Evolutionary conservation across 176 grass and related monocot genomes (phyloP).

Genomic region (Aegilops sharonensis): DNA sequence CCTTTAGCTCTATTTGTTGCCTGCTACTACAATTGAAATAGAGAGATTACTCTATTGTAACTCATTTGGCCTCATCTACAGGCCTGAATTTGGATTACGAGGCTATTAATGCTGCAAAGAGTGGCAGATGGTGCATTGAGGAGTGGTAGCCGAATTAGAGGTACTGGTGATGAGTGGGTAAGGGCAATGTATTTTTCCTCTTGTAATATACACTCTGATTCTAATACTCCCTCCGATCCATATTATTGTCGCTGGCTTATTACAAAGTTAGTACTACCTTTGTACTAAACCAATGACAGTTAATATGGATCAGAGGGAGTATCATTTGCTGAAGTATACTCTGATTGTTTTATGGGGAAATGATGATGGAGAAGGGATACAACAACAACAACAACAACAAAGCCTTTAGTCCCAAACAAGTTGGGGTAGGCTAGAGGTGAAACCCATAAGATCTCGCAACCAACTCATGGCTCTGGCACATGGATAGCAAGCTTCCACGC

Average conservation of each 20-base stretch:
- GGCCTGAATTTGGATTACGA: background rate
- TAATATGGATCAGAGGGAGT: no score
- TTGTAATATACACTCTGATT: constrained; percentile 93
- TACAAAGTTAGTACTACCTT: no score
- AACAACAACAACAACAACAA: no score
- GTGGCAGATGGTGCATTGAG: background rate
- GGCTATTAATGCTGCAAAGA: constrained; percentile 9
- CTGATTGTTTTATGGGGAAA: constrained; percentile 89
- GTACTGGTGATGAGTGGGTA: background rate
- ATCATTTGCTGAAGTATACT: constrained; percentile 68
- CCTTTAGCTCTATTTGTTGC: background rate
- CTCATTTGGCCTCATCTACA: background rate
- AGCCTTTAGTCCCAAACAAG: no score
- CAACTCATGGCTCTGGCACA: no score
- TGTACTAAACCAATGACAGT: no score
- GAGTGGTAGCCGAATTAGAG: background rate
- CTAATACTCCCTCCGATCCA: constrained; percentile 38
- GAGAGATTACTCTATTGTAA: background rate
- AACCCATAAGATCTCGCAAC: no score
- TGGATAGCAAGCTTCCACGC: no score
- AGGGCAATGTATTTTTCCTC: constrained; percentile 34
- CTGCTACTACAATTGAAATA: background rate
- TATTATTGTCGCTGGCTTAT: no score
- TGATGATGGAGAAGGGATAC: constrained; percentile 91
- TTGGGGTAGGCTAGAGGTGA: no score